phyloP scores from a whole-genome alignment of 192 early-diverging fungal species.

The Coemansia sp. region DNA sequence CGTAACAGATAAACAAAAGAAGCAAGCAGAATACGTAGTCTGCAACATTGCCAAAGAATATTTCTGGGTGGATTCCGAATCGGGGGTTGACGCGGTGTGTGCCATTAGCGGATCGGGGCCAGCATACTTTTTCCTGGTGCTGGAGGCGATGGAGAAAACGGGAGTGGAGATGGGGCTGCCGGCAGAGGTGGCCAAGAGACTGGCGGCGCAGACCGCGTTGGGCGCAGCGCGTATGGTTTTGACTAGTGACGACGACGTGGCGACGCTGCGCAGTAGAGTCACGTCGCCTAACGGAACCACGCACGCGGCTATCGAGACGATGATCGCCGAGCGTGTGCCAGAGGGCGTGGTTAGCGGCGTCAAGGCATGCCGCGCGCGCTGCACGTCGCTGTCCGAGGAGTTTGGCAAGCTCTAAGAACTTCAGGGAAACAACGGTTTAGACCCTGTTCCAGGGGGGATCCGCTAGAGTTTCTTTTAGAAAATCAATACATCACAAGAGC shows the following conservation, averaged over 20 bases:
- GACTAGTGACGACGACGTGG: conserved; percentile 65
- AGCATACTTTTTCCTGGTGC: conserved; percentile 93
- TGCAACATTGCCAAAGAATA: conserved; percentile 74
- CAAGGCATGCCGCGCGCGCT: conserved; percentile 33
- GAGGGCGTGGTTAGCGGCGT: conserved; percentile 34
- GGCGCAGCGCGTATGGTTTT: conserved; percentile 89
- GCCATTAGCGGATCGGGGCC: conserved; percentile 91
- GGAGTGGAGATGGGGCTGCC: conserved; percentile 75
- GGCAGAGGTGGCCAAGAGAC: conserved; percentile 67
- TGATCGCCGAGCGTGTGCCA: conserved; percentile 61
- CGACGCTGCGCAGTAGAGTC: conserved; percentile 82
- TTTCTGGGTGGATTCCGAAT: conserved; percentile 82
- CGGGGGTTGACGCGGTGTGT: conserved; percentile 82
- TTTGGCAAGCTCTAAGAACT: conserved; percentile 42
- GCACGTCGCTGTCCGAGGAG: conserved; percentile 33
- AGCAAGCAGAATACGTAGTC: conserved; percentile 69
- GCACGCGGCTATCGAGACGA: conserved; percentile 79
- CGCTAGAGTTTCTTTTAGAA: not conserved
- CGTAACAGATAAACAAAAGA: conserved; percentile 64
- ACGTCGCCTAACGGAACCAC: conserved; percentile 94
- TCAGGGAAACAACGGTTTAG: too few relatives aligned
- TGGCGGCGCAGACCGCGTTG: conserved; percentile 90
- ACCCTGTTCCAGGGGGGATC: not conserved
- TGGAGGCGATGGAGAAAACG: conserved; percentile 86
- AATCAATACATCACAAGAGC: too few relatives aligned